phyloP scores from a whole-genome alignment of 768 basidiomycete species.

The Suillus alpinus region DNA sequence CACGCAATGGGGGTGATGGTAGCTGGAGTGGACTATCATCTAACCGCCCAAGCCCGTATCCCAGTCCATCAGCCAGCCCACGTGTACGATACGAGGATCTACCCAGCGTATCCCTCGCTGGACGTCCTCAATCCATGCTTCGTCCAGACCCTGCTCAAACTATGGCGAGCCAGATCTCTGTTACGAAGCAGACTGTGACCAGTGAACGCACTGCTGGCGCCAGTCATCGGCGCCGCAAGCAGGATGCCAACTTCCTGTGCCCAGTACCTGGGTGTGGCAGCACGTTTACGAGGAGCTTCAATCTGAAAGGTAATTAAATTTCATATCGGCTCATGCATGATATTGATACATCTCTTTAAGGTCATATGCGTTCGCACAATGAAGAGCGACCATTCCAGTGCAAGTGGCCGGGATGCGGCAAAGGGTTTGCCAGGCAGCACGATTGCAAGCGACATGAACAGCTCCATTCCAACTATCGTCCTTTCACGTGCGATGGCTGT shows the following conservation, averaged over 20 bases:
- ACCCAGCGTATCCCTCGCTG: slow-evolving; percentile 28
- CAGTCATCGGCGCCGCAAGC: slow-evolving; percentile 79
- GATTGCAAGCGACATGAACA: slow-evolving; percentile 97
- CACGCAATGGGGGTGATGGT: slow-evolving; percentile 28
- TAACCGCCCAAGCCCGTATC: slow-evolving; percentile 58
- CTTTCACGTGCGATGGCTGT: slow-evolving; percentile 92
- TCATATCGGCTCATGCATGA: slow-evolving; percentile 5
- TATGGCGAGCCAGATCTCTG: slow-evolving; percentile 13
- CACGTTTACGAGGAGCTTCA: slow-evolving; percentile 91
- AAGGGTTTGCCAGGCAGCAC: slow-evolving; percentile 92
- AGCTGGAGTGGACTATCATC: slow-evolving; percentile 35
- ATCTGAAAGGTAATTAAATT: slow-evolving; percentile 69
- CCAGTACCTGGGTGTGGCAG: slow-evolving; percentile 81
- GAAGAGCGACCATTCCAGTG: slow-evolving; percentile 95
- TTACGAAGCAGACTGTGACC: slow-evolving; percentile 82
- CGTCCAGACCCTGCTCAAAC: slow-evolving; percentile 7
- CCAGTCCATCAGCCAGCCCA: slow-evolving; percentile 66
- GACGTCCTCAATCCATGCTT: slow-evolving; percentile 17
- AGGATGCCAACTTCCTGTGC: slow-evolving; percentile 83
- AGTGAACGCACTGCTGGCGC: slow-evolving; percentile 88
- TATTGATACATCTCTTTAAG: slow-evolving; percentile 32
- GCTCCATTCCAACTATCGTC: slow-evolving; percentile 87
- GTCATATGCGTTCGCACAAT: slow-evolving; percentile 93
- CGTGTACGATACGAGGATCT: slow-evolving; percentile 51
- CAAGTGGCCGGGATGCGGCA: slow-evolving; percentile 91